phyloP scores from a whole-genome alignment of 768 basidiomycete species.

The Lyophyllum semitale region DNA sequence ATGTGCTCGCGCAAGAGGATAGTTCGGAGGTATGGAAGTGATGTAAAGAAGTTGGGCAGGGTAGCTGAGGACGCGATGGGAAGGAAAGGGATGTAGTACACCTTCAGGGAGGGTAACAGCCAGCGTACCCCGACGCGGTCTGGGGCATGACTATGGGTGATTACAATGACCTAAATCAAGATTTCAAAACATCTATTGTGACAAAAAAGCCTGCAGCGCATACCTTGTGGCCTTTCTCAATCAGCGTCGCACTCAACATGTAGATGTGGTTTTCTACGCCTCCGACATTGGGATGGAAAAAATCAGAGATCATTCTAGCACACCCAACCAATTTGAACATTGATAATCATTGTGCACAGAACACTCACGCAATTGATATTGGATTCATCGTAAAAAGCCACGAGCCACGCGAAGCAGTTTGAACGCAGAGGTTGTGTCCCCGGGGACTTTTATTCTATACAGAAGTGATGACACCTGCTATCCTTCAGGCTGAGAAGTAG shows the following conservation, averaged over 20 bases:
- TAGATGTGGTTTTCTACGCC: slow-evolving; percentile 98
- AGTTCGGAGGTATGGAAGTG: slow-evolving; percentile 87
- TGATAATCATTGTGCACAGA: too few relatives aligned
- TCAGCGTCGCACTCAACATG: slow-evolving; percentile 83
- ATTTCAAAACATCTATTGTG: not conserved
- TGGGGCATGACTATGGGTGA: slow-evolving; percentile 89
- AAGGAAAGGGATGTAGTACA: slow-evolving; percentile 90
- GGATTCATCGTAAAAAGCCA: slow-evolving; percentile 31
- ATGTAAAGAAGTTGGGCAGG: slow-evolving; percentile 90
- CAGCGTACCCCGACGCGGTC: slow-evolving; percentile 89
- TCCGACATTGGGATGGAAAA: slow-evolving; percentile 92
- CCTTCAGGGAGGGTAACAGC: slow-evolving; percentile 84
- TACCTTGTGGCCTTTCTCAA: slow-evolving; percentile 84
- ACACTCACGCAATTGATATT: slow-evolving; percentile 37
- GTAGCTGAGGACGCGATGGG: slow-evolving; percentile 93
- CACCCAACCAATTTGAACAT: not conserved
- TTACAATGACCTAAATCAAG: slow-evolving; percentile 76
- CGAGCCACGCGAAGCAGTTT: not conserved
- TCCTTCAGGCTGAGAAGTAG: too few relatives aligned
- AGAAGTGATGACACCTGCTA: too few relatives aligned
- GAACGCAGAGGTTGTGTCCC: not conserved
- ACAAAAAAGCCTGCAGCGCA: slow-evolving; percentile 7
- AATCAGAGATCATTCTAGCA: slow-evolving; percentile 90
- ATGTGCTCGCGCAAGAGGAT: slow-evolving; percentile 88
- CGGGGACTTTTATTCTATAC: not conserved